phyloP scores from a whole-genome alignment of 305 asterid species.

The Fraxinus baroniana region DNA sequence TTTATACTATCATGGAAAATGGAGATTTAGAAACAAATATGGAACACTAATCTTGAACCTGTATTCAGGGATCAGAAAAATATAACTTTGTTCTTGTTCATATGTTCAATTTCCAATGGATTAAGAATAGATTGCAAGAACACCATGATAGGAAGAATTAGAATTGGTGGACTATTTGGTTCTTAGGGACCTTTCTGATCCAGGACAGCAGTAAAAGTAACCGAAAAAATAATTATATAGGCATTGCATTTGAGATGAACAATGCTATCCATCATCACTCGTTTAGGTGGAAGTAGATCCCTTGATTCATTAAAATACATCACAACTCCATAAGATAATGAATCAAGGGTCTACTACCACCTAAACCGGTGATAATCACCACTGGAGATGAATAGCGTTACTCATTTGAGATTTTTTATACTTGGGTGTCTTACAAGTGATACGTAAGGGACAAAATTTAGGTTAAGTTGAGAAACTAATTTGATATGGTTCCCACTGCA shows the following conservation, averaged over 20 bases:
- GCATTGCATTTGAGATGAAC: neutral
- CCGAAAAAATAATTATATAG: neutral
- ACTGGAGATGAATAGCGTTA: neutral
- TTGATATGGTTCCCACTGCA: neutral
- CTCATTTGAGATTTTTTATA: neutral
- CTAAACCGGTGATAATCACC: neutral
- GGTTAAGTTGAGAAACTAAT: neutral
- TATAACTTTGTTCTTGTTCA: neutral
- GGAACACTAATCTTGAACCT: neutral
- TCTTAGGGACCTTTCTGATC: neutral
- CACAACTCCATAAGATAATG: neutral
- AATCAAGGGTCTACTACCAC: neutral
- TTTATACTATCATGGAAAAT: neutral
- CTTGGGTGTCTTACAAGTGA: neutral
- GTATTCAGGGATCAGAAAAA: neutral
- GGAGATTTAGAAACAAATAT: neutral
- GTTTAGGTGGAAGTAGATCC: neutral
- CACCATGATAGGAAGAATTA: neutral
- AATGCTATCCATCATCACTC: neutral
- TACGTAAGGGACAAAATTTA: neutral
- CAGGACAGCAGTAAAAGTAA: neutral
- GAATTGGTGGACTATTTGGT: neutral
- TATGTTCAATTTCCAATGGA: neutral
- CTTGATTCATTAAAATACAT: neutral
- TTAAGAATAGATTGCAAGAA: neutral